A percentile compares a stretch with the other conserved stretches of the same genome.
Conservation (phyloP, 176 grass and related monocot species). For the Aegilops speltoides region DNA sequence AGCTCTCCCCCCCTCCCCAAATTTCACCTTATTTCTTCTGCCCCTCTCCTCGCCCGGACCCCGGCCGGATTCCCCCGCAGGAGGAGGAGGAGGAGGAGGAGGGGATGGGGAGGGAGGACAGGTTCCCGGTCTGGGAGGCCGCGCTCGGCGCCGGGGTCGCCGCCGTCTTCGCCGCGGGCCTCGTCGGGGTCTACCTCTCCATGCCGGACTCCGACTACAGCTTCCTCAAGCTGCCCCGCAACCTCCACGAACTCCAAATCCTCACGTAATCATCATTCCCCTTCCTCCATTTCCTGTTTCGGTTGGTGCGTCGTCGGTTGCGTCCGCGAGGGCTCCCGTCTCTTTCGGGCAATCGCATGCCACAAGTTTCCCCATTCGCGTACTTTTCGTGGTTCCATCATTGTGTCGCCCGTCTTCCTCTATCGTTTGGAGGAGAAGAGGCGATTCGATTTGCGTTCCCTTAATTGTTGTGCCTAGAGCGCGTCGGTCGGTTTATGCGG, state of each 20-base stretch:
- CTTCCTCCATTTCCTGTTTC: neutral
- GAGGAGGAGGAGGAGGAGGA: neutral
- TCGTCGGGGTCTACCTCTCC: constrained; percentile 80
- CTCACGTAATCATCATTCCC: constrained; percentile 49
- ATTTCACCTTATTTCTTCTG: neutral
- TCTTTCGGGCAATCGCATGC: neutral
- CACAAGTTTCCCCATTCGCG: constrained; percentile 17
- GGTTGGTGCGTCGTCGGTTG: constrained; percentile 12
- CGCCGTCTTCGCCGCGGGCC: constrained; percentile 64
- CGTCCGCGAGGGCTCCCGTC: neutral
- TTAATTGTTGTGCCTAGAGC: neutral
- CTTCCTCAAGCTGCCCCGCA: constrained; percentile 64
- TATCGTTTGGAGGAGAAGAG: neutral
- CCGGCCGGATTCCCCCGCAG: constrained; percentile 23
- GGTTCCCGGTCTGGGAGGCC: constrained; percentile 73
- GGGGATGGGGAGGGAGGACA: constrained; percentile 58
- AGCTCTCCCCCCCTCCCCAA: constrained; percentile 37
- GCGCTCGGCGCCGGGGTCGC: constrained; percentile 56
- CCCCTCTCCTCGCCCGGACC: constrained; percentile 34
- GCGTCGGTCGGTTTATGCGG: constrained; percentile 4
- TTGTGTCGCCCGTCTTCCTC: neutral
- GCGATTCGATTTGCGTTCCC: neutral
- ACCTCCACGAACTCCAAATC: constrained; percentile 79
- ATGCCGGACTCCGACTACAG: constrained; percentile 83
- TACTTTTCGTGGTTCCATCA: neutral